phyloP scores from a whole-genome alignment of 768 basidiomycete species.

The Ephemerocybe angulata region DNA sequence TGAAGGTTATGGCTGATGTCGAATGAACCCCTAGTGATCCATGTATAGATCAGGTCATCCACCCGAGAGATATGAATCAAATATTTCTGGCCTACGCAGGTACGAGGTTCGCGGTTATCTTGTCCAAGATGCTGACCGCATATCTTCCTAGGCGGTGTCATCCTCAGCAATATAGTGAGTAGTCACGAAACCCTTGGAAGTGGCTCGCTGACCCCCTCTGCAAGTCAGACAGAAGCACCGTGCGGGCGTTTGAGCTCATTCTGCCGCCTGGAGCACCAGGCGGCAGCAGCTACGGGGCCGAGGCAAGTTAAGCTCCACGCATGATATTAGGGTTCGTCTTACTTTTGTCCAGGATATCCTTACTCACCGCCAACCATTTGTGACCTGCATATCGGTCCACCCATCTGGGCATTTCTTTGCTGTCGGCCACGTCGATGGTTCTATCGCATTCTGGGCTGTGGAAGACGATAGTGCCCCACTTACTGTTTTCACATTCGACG shows the following conservation, averaged over 20 bases:
- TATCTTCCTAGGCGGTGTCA: constrained; percentile 49
- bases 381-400: constrained; percentile 69
- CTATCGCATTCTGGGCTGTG: constrained; percentile 77
- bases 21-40: constrained; percentile 22
- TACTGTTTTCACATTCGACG: constrained; percentile 65
- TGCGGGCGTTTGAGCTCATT: constrained; percentile 64
- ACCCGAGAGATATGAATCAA: constrained; percentile 71
- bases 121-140: background rate
- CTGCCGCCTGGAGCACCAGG: constrained; percentile 82
- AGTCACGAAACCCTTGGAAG: background rate
- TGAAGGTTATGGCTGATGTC: too few species aligned
- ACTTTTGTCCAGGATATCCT: constrained; percentile 53
- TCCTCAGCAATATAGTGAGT: constrained; percentile 55
- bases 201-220: background rate
- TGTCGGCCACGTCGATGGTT: constrained; percentile 79
- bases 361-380: constrained; percentile 62
- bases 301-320: constrained; percentile 34
- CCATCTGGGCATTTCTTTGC: constrained; percentile 75
- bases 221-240: constrained; percentile 46
- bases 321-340: background rate
- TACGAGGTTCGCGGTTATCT: constrained; percentile 22
- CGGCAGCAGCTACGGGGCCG: constrained; percentile 57
- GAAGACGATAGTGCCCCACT: constrained; percentile 76
- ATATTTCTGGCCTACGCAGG: constrained; percentile 76
- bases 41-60: constrained; percentile 58